Conservation (phyloP, 441 rosid genomes). For the Codiaeum variegatum region DNA sequence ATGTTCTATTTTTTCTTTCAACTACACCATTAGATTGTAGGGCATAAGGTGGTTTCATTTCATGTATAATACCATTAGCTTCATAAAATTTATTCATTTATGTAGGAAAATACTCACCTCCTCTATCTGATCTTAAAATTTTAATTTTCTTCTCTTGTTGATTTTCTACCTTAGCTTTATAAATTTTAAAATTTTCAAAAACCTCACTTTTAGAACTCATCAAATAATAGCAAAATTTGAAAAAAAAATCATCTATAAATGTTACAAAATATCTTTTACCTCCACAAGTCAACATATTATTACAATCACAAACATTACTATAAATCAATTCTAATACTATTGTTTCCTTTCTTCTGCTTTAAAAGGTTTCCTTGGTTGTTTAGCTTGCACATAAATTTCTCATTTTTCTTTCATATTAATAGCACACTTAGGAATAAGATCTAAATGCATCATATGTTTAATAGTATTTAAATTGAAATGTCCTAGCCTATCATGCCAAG, state of each 20-base stretch:
- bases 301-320: neutral
- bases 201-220: too few species aligned
- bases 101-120: too few species aligned
- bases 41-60: neutral
- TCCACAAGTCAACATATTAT: neutral
- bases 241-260: too few species aligned
- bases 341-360: neutral
- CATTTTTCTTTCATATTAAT: neutral
- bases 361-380: neutral
- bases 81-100: too few species aligned
- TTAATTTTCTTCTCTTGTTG: too few species aligned
- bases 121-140: too few species aligned
- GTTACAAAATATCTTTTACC: neutral
- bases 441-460: neutral
- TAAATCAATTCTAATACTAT: neutral
- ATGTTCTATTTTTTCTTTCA: neutral
- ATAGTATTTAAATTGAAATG: neutral
- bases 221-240: too few species aligned
- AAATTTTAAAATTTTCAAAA: too few species aligned
- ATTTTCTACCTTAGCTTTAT: too few species aligned
- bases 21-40: neutral
- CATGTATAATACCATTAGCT: too few species aligned
- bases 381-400: neutral
- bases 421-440: neutral
- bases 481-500: too few species aligned